Base-by-base conservation (phyloP, 108 stramenopile genomes). In the Poteriospumella lacustris region DNA sequence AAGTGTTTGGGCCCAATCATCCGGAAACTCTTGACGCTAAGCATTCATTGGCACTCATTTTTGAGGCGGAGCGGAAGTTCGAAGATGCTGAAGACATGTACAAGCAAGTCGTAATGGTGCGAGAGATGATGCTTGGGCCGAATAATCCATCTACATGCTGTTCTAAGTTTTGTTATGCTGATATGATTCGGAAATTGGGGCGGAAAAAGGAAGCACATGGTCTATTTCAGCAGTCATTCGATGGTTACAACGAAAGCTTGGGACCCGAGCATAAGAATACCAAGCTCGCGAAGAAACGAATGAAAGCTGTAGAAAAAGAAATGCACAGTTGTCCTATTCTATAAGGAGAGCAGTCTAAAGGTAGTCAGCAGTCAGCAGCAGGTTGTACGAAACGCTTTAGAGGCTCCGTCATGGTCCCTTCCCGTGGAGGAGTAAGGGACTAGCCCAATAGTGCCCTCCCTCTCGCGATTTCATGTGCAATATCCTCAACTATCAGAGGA, bases 211-310 rank as follows among this genome's bases (percentile, higher is more conserved):
- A 52, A 52, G 47, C 47, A 19, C 47, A 19, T 9, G 15, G 19
- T 15, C 19, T 15, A 9, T 19, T 52, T 19, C 15, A 15, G 15
- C 19, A 52, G 15, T 9, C 47, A 15, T 19, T 15, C 47, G 19
- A 52, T 52, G 47, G 47, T 19, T 52, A 15, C 47, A 15, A 15
- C 9, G 15, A 52, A 19, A 52, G 15, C 19, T 19, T 52, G 15
- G 47, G 47, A 15, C 9, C 9, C 9, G 47, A 52, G 19, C 47
- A 52, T 19, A 52, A 52, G 19, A 52, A 52, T 19, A 52, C 47
- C 9, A 88, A 56, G 24, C n/a, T 56, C 52, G 19, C n/a, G 24
- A 24, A 24, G 24, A 56, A 24, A 24, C 52, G 52, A 56, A 24
- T 19, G 52, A 56, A 24, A 19, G 52, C 19, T 19, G 24, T 56